phyloP scores from a whole-genome alignment of 108 stramenopile species.

The Nannochloropsis granulata region DNA sequence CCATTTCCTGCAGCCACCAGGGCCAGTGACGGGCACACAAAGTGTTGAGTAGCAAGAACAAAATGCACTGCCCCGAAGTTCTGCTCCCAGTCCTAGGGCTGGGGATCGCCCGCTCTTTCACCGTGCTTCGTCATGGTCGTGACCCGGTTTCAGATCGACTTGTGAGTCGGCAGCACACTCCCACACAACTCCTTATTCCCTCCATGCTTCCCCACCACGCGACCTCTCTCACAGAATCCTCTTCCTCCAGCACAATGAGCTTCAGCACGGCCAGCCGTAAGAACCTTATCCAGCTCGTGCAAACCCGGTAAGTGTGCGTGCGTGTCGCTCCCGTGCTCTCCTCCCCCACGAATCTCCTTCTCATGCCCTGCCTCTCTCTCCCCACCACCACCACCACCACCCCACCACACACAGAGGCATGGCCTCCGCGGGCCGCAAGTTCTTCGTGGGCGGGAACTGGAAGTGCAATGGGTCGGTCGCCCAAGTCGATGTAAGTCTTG shows the following conservation, averaged over 20 bases:
- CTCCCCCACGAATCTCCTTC: not conserved
- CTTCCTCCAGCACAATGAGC: not conserved
- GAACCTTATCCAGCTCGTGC: not conserved
- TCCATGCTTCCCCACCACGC: too few relatives aligned
- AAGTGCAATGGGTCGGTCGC: slow-evolving; percentile 75
- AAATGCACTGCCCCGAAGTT: too few relatives aligned
- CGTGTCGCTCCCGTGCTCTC: not conserved
- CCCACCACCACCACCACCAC: not conserved
- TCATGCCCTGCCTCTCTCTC: not conserved
- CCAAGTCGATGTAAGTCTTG: slow-evolving; percentile 11
- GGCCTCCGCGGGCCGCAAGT: slow-evolving; percentile 39
- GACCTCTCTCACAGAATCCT: not conserved
- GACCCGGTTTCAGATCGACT: too few relatives aligned
- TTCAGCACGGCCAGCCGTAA: not conserved
- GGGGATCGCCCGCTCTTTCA: too few relatives aligned
- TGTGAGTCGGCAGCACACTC: too few relatives aligned
- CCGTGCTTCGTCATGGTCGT: too few relatives aligned
- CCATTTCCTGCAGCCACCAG: too few relatives aligned
- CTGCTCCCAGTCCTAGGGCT: too few relatives aligned
- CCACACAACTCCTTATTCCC: too few relatives aligned
- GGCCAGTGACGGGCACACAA: too few relatives aligned
- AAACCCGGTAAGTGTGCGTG: not conserved
- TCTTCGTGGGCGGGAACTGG: slow-evolving; percentile 99
- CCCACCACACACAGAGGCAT: not conserved
- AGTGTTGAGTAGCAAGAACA: too few relatives aligned